Evolutionary conservation across 2,329 filamentous ascomycete genomes (phyloP), one percentile per base, ranked within the genome.

Genomic region (Geoglossum cookeanum): DNA sequence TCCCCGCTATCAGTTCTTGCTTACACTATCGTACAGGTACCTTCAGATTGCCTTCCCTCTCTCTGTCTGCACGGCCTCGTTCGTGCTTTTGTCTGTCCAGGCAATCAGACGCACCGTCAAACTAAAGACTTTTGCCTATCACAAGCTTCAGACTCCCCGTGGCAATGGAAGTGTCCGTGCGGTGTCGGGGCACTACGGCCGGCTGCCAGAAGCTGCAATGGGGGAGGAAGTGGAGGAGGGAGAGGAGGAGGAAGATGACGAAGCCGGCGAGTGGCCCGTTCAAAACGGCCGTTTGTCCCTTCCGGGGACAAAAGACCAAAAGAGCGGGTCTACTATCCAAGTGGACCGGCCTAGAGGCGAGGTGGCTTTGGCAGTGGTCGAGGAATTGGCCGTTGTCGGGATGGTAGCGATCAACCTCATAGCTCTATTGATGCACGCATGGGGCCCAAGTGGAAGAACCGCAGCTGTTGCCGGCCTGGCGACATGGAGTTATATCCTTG

Each of bases 31-130:
- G 37, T 61, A 59, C 67, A 91, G 87, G 69, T 90, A 86, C 68
- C 78, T 94, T 57, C 83, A 87, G 69, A 80, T 87, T 60, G 74
- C 94, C 52, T 76, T 97, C 57, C 92, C 92, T 57, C 73, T 92
- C 60, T 71, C 83, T 60, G 75, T 84, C 58, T 79, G 89, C 68
- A 77, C 71, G 61, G 63, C 85, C 30, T 97, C 92, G 5, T 68
- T 90, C 62, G 67, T 85, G 56, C 75, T 81, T 63, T 77, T 95
- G 58, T 63, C 77, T 22, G 66, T 77, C 74, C 60, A 68, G 76
- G 61, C 71, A 72, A 62, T 72, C 74, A 68, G 78, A 75, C 70
- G 74, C 73, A 64, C 66, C 71, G 60, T 69, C 75, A 61, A 74
- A 74, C 55, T 88, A 90, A 72, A 74, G 77, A 58, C 69, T 71